Evolutionary conservation across 345 rosid genomes (phyloP).

Genomic region (Cardamine resedifolia): DNA sequence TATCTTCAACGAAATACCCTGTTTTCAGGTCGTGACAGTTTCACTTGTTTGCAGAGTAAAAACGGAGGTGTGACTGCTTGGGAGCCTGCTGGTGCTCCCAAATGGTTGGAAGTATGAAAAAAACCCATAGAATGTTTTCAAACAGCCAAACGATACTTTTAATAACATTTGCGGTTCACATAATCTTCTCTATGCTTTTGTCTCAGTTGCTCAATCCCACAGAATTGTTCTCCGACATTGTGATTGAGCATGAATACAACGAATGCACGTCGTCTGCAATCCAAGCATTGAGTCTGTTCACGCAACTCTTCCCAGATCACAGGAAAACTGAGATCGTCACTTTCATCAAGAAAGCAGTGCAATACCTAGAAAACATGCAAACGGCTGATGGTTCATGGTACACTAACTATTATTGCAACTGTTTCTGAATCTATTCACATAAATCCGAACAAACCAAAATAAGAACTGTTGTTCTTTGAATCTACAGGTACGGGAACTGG

Average conservation of each 20-base stretch:
- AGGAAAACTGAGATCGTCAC: conserved; percentile 43
- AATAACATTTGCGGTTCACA: background rate
- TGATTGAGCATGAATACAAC: conserved; percentile 44
- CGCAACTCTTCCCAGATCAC: conserved; percentile 42
- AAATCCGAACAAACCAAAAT: background rate
- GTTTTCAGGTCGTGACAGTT: background rate
- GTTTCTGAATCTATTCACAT: background rate
- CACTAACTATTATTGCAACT: background rate
- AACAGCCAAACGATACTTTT: background rate
- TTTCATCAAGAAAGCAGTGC: conserved; percentile 43
- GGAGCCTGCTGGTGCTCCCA: conserved; percentile 55
- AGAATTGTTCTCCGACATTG: conserved; percentile 46
- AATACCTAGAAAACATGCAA: conserved; percentile 44
- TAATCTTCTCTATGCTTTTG: background rate
- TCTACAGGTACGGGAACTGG: conserved; percentile 30
- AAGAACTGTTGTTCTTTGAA: background rate
- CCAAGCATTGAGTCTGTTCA: conserved; percentile 46
- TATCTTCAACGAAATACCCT: background rate
- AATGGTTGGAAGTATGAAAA: conserved; percentile 54
- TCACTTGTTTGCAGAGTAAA: conserved; percentile 43
- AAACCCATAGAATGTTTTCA: background rate
- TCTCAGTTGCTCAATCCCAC: conserved; percentile 51
- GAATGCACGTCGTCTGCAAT: conserved; percentile 60
- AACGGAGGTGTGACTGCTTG: conserved; percentile 61
- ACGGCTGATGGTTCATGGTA: conserved; percentile 59